phyloP scores from a whole-genome alignment of 2,329 filamentous ascomycete genomes.

The Fusarium annulatum region DNA sequence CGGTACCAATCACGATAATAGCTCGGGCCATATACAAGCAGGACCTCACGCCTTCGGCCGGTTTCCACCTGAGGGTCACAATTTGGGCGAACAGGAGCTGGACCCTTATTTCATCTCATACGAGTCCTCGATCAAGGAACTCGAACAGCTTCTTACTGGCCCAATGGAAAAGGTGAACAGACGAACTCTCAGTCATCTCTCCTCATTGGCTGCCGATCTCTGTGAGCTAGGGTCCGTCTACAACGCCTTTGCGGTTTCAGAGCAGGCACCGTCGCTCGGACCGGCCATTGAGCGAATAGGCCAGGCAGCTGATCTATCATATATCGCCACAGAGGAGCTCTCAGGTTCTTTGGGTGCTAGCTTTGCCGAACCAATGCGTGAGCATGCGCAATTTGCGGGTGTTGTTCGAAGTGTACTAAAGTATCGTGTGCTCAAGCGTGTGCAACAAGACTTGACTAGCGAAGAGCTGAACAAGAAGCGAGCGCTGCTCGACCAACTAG shows the following conservation, averaged over 20 bases:
- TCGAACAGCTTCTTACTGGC: conserved; percentile 88
- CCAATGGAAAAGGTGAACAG: conserved; percentile 98
- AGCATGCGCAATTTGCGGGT: conserved; percentile 96
- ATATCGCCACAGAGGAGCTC: conserved; percentile 93
- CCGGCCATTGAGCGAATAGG: conserved; percentile 94
- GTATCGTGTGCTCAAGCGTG: conserved; percentile 91
- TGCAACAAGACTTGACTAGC: conserved; percentile 96
- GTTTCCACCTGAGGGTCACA: conserved; percentile 83
- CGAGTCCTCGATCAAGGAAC: conserved; percentile 89
- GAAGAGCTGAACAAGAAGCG: conserved; percentile 93
- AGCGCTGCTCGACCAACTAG: conserved; percentile 84
- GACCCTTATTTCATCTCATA: conserved; percentile 97
- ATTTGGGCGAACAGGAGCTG: conserved; percentile 86
- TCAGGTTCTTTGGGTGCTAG: conserved; percentile 88
- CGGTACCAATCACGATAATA: conserved; percentile 50
- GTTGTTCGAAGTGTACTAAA: conserved; percentile 89
- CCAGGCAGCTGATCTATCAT: conserved; percentile 94
- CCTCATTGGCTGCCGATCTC: conserved; percentile 84
- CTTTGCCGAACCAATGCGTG: conserved; percentile 97
- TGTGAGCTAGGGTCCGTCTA: conserved; percentile 95
- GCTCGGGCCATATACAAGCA: conserved; percentile 52
- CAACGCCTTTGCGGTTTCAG: conserved; percentile 95
- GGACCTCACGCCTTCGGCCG: conserved; percentile 74
- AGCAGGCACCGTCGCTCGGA: conserved; percentile 87
- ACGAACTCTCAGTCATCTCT: conserved; percentile 85